Evolutionary conservation across 805 yeast genomes (phyloP).

Genomic region (Yarrowia sp.): DNA sequence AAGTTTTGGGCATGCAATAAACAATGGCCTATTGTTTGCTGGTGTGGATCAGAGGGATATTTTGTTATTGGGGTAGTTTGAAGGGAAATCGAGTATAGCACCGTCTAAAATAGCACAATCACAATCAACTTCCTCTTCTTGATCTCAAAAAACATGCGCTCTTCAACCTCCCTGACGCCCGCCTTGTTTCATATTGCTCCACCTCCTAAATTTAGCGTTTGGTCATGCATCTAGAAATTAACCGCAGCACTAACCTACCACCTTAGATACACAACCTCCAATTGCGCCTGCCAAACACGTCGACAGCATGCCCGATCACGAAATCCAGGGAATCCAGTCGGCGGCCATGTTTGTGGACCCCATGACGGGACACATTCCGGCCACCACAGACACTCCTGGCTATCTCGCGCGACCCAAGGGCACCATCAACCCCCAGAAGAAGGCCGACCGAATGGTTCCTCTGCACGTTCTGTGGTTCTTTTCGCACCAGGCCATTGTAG

Average conservation of each 20-base stretch:
- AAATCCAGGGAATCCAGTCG: neutral
- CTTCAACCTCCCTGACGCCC: too few species aligned
- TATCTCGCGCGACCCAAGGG: neutral
- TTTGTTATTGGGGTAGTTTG: too few species aligned
- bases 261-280: neutral
- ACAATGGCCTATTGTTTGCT: constrained; percentile 3
- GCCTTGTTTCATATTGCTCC: constrained; percentile 8
- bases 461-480: constrained; percentile 19
- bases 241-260: constrained; percentile 20
- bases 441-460: constrained; percentile 13
- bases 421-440: constrained; percentile 1
- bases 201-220: neutral
- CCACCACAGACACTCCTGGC: constrained; percentile 17
- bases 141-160: too few species aligned
- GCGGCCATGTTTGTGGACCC: constrained; percentile 25
- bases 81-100: too few species aligned
- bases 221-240: constrained; percentile 9
- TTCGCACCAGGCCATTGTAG: constrained; percentile 20
- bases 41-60: neutral
- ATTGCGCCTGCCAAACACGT: neutral
- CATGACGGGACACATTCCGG: constrained; percentile 17
- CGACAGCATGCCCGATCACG: constrained; percentile 11
- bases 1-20: neutral
- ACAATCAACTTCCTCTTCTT: too few species aligned
- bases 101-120: too few species aligned